Evolutionary conservation across 345 rosid genomes (phyloP), one percentile per base, ranked within the genome.

Genomic region (Camelina sativa): DNA sequence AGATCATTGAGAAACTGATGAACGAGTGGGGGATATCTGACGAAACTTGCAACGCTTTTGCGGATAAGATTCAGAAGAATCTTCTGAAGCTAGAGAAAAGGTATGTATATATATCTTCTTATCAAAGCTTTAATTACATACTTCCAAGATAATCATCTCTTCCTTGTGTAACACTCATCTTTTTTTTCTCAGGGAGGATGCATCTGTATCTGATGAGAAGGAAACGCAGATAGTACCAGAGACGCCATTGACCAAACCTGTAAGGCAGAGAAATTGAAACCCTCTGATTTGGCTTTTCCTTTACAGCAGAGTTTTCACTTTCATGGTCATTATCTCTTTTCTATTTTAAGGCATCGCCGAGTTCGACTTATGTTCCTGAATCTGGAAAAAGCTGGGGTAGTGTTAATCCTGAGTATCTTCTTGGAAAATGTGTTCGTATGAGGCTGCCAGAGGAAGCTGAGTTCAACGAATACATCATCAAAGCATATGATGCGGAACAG

Each of bases 1-100:
- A 15, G 54, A 20, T 67, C 62, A 40, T 67, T 41, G 55, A 41
- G 6, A 75, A 13, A 15, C 46, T 75, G 48, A 60, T 41, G 69
- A 41, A 52, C 0, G 74, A 75, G 56, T 68, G 35, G 57, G 25
- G 8, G 11, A 75, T 75, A 32, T 0, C 63, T 43, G 19, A 41
- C 0, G 58, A 61, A 22, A 67, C 48, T 20, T 50, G 19, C 48
- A 4, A 6, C 28, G 30, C 47, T 43, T 51, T 41, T 20, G 57
- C 1, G 4, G 12, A 58, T 35, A 8, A 57, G 35, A 66, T 66
- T 37, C 43, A 30, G 28, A 11, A 75, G 12, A 22, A 57, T 28
- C 53, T 75, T 38, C 8, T 16, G 7, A 65, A 37, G 12, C 32
- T 53, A 12, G 25, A 30, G 10, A 16, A 19, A 63, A 52, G 15